Evolutionary conservation across 352 stramenopile species (phyloP).

Genomic region (Phytopythium chamaehyphon): DNA sequence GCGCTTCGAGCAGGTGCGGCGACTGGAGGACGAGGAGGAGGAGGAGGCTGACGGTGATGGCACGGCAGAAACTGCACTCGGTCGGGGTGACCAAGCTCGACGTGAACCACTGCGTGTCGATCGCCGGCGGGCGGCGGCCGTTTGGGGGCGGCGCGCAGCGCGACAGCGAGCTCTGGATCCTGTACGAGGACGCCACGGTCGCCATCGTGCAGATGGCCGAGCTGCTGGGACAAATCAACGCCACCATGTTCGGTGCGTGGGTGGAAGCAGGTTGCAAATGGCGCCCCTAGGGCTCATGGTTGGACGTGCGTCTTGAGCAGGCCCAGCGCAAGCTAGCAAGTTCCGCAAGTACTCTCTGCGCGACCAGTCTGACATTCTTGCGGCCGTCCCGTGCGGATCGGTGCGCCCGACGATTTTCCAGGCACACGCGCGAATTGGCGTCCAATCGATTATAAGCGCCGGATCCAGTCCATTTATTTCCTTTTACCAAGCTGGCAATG

Average conservation of each 20-base stretch:
- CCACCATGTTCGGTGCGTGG: conserved; percentile 45
- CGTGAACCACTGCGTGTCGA: conserved; percentile 35
- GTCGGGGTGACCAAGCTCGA: conserved; percentile 41
- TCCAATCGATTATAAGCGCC: conserved; percentile 70
- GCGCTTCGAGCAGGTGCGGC: conserved; percentile 39
- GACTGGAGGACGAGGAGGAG: neutral
- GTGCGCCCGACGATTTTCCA: conserved; percentile 79
- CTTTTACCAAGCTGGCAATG: conserved; percentile 82
- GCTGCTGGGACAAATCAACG: conserved; percentile 42
- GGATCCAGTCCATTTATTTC: conserved; percentile 64
- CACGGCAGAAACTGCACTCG: conserved; percentile 41
- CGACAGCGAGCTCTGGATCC: conserved; percentile 68
- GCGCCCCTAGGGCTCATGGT: neutral
- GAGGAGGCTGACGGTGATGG: neutral
- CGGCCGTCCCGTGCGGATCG: conserved; percentile 54
- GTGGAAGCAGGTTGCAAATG: neutral
- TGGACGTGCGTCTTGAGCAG: conserved; percentile 12
- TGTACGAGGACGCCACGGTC: conserved; percentile 75
- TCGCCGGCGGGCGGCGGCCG: conserved; percentile 21
- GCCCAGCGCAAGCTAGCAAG: conserved; percentile 64
- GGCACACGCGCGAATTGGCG: conserved; percentile 63
- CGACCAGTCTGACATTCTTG: conserved; percentile 63
- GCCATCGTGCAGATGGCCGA: conserved; percentile 73
- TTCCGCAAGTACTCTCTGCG: conserved; percentile 78
- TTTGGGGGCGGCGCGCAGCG: conserved; percentile 12